Percentiles rank a stretch among this genome's conserved stretches.
These are phyloP conservation scores for Lentinula boryana DNA, from an alignment of 768 basidiomycete species.

Conservation along the genomic window DNA sequence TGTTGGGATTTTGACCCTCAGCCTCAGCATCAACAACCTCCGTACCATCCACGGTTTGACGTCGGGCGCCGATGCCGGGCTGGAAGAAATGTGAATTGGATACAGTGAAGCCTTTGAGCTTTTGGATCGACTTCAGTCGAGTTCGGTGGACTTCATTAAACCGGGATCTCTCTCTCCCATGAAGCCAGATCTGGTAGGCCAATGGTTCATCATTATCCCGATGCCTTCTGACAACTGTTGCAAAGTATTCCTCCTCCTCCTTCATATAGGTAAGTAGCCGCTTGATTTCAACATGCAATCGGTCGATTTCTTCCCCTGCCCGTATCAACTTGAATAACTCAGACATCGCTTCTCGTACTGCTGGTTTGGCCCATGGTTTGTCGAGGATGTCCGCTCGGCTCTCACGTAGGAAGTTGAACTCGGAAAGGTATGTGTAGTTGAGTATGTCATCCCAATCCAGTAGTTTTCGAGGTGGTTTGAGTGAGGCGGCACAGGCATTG, in stretches of 20 bases:
- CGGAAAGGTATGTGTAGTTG: neutral
- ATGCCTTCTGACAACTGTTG: neutral
- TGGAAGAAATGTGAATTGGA: too few species aligned
- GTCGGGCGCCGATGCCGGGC: too few species aligned
- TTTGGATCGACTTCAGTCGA: too few species aligned
- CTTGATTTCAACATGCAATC: slow-evolving; percentile 16
- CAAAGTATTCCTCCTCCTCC: slow-evolving; percentile 9
- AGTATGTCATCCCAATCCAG: slow-evolving; percentile 19
- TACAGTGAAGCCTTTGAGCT: too few species aligned
- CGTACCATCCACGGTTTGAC: too few species aligned
- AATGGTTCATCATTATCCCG: neutral
- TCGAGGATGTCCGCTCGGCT: slow-evolving; percentile 15
- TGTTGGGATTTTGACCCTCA: too few species aligned
- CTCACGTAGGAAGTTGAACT: slow-evolving; percentile 20
- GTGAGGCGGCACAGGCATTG: slow-evolving; percentile 16
- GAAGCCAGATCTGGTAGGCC: neutral
- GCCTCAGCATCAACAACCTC: too few species aligned
- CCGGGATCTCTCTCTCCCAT: too few species aligned
- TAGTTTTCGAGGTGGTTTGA: slow-evolving; percentile 10
- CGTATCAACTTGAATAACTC: slow-evolving; percentile 8
- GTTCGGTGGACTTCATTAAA: too few species aligned
- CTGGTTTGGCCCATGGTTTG: slow-evolving; percentile 16
- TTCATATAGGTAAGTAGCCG: slow-evolving; percentile 13
- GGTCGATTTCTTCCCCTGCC: slow-evolving; percentile 16
- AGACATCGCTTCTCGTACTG: slow-evolving; percentile 3